Conservation (phyloP, 345 rosid species). For the Linum trigynum region DNA sequence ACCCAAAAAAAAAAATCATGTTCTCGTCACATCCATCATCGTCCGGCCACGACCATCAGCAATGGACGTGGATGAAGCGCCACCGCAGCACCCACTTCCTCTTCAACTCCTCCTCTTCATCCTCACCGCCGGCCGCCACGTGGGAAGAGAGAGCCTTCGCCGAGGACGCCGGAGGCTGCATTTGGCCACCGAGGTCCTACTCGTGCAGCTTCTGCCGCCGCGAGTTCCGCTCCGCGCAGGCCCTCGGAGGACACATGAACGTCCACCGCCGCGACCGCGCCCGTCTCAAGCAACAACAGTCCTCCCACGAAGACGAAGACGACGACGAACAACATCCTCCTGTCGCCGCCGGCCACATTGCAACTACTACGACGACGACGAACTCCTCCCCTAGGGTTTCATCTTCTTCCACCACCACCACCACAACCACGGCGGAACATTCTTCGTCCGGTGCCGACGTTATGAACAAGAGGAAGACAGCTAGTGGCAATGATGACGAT, state of each 20-base stretch:
- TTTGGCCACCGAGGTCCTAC: conserved; percentile 11
- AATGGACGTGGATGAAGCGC: conserved; percentile 35
- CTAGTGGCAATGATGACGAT: too few relatives aligned
- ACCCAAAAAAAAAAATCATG: not conserved
- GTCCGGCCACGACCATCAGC: conserved; percentile 15
- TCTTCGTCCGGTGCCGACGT: not conserved
- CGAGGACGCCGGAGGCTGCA: conserved; percentile 3
- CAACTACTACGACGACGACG: not conserved
- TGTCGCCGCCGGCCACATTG: not conserved
- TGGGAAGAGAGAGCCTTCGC: not conserved
- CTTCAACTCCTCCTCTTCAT: not conserved
- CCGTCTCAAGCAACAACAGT: conserved; percentile 3
- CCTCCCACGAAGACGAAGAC: too few relatives aligned
- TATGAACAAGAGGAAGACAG: not conserved
- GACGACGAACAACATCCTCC: conserved; percentile 6
- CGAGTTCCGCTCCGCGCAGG: conserved; percentile 10
- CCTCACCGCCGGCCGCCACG: not conserved
- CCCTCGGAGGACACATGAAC: conserved; percentile 11
- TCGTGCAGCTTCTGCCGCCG: conserved; percentile 4
- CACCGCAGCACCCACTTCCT: conserved; percentile 1
- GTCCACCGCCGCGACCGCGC: conserved; percentile 8
- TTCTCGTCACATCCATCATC: not conserved
- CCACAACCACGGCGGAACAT: not conserved
- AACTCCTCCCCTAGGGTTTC: not conserved
- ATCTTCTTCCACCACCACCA: not conserved